Evolutionary conservation across 1,139 yeast genomes (phyloP).

Genomic region (Saccharomyces pastorianus): DNA sequence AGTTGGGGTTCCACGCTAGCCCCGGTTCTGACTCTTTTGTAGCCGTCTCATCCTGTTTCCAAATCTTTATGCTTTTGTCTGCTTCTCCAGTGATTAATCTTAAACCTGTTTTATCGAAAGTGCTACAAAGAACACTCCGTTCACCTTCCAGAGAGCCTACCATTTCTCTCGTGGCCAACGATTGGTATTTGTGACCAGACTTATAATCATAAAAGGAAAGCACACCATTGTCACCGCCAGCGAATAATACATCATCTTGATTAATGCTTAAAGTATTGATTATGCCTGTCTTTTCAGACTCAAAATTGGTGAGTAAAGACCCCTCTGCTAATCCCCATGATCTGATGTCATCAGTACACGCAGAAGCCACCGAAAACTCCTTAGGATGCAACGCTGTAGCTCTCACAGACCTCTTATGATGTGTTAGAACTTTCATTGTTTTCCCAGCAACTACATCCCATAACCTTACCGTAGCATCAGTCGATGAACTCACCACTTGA

Average conservation of each 20-base stretch:
- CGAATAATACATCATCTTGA: constrained; percentile 59
- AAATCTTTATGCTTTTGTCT: constrained; percentile 80
- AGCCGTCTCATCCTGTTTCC: constrained; percentile 54
- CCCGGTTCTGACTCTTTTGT: constrained; percentile 43
- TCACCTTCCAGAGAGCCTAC: constrained; percentile 68
- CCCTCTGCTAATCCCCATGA: constrained; percentile 85
- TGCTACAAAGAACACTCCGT: constrained; percentile 60
- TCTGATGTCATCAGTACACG: constrained; percentile 68
- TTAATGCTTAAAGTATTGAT: constrained; percentile 65
- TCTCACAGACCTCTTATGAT: constrained; percentile 76
- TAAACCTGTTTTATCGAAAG: constrained; percentile 74
- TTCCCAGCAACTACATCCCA: constrained; percentile 78
- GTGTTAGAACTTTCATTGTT: constrained; percentile 56
- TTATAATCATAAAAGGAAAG: constrained; percentile 74
- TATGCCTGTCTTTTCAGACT: constrained; percentile 43
- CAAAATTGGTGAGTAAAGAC: constrained; percentile 49
- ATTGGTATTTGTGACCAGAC: constrained; percentile 56
- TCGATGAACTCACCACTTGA: constrained; percentile 73
- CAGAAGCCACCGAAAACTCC: constrained; percentile 73
- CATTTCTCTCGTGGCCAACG: constrained; percentile 43
- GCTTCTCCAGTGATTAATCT: constrained; percentile 81
- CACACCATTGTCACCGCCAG: constrained; percentile 80
- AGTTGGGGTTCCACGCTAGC: constrained; percentile 39
- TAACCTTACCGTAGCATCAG: constrained; percentile 74
- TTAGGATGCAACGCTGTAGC: constrained; percentile 62